Conservation (phyloP, 192 early-diverging fungal species). For the Polychytrium aggregatum region DNA sequence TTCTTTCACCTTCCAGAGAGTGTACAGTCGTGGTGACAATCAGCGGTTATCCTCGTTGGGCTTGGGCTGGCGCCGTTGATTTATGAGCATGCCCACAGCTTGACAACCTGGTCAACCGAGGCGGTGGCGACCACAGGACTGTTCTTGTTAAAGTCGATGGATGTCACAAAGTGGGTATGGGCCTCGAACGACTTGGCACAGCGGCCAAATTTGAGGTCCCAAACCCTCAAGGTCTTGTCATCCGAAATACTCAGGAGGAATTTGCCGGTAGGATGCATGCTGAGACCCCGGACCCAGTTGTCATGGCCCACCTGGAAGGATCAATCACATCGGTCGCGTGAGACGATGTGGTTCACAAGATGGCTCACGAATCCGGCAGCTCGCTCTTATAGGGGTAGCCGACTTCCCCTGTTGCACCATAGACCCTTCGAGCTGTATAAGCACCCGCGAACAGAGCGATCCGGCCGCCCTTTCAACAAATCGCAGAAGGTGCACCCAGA, state of each 20-base stretch:
- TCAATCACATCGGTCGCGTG: neutral
- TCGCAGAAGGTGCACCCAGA: no score
- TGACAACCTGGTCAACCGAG: conserved; percentile 66
- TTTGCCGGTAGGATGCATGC: conserved; percentile 74
- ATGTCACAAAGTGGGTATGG: conserved; percentile 81
- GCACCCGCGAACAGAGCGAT: no score
- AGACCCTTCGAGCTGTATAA: no score
- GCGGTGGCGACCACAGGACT: conserved; percentile 72
- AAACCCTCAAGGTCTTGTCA: conserved; percentile 81
- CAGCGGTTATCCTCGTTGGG: no score
- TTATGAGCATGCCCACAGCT: no score
- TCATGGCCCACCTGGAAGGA: conserved; percentile 66
- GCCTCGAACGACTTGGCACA: conserved; percentile 76
- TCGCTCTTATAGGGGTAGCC: no score
- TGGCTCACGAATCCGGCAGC: no score
- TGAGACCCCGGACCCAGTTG: conserved; percentile 83
- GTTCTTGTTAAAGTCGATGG: conserved; percentile 45
- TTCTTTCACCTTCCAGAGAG: no score
- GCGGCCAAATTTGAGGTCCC: conserved; percentile 77
- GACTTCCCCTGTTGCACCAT: no score
- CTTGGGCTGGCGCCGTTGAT: no score
- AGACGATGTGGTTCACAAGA: conserved; percentile 5
- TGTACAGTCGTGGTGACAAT: no score
- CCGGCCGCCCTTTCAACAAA: no score
- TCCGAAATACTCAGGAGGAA: conserved; percentile 74